These are phyloP conservation scores for Dactylellina cionopaga DNA, from an alignment of 2,329 filamentous ascomycete genomes.

Conservation along the genomic window DNA sequence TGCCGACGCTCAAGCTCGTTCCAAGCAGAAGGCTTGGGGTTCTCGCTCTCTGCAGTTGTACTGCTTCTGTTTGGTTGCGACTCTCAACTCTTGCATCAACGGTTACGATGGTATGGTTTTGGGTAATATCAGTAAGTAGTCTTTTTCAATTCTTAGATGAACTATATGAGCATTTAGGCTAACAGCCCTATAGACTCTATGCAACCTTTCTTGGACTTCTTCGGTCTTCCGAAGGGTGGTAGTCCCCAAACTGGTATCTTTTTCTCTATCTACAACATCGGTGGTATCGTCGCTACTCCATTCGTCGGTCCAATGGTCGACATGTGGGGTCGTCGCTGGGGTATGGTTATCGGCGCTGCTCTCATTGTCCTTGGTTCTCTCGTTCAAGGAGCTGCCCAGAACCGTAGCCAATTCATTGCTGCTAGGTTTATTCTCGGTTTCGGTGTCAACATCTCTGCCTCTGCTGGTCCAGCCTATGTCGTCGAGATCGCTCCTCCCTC, in stretches of 20 bases:
- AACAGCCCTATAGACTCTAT: slow-evolving; percentile 60
- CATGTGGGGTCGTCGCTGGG: slow-evolving; percentile 64
- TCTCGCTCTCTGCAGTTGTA: slow-evolving; percentile 63
- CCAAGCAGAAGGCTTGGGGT: slow-evolving; percentile 60
- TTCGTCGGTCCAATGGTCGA: slow-evolving; percentile 65
- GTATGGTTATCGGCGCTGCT: slow-evolving; percentile 64
- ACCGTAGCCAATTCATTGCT: slow-evolving; percentile 64
- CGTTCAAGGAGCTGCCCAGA: slow-evolving; percentile 63
- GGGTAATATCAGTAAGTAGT: slow-evolving; percentile 60
- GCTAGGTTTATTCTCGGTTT: slow-evolving; percentile 73
- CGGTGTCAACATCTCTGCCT: slow-evolving; percentile 64
- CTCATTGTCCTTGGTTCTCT: slow-evolving; percentile 64
- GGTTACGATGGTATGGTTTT: slow-evolving; percentile 66
- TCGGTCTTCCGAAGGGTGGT: slow-evolving; percentile 61
- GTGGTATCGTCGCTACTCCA: slow-evolving; percentile 64
- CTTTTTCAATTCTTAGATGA: background rate
- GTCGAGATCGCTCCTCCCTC: slow-evolving; percentile 65
- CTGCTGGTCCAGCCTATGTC: slow-evolving; percentile 63
- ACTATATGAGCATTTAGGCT: background rate
- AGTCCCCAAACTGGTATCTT: slow-evolving; percentile 66
- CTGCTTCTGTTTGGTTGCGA: slow-evolving; percentile 65
- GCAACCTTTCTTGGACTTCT: slow-evolving; percentile 62
- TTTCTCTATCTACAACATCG: slow-evolving; percentile 67
- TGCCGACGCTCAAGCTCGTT: slow-evolving; percentile 49
- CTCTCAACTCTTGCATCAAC: slow-evolving; percentile 67